Percentiles rank a stretch among this genome's conserved stretches.
These are phyloP conservation scores for Chlorella sp. DNA, from an alignment of 139 green algal species.

Conservation along the genomic window DNA sequence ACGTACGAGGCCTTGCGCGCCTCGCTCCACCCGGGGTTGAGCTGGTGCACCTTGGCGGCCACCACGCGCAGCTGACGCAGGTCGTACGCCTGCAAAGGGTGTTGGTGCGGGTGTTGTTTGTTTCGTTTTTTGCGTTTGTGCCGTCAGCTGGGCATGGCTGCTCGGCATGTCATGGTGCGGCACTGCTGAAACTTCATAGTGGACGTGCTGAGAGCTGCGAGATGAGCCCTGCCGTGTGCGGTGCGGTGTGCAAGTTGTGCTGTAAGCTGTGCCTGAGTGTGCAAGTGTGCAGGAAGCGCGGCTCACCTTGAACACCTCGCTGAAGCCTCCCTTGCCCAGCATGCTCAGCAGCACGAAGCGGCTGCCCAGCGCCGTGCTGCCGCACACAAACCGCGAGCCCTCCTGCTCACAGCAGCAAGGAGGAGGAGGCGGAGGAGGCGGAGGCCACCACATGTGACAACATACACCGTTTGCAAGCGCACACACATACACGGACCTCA, in stretches of 20 bases:
- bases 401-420: background rate
- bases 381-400: conserved; percentile 1
- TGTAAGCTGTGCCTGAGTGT: background rate
- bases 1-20: conserved; percentile 83
- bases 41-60: conserved; percentile 79
- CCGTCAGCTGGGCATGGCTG: background rate
- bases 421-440: background rate
- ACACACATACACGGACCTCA: too few species aligned
- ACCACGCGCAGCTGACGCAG: conserved; percentile 52
- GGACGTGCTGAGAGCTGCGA: too few species aligned
- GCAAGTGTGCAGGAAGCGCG: background rate
- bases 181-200: too few species aligned
- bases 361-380: conserved; percentile 40
- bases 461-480: too few species aligned
- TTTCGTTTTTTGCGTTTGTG: too few species aligned
- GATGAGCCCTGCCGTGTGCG: too few species aligned
- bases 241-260: too few species aligned
- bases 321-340: conserved; percentile 91
- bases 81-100: conserved; percentile 75
- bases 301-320: conserved; percentile 75
- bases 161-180: too few species aligned
- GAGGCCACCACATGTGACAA: too few species aligned
- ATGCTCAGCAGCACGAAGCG: conserved; percentile 82
- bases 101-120: too few species aligned
- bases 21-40: conserved; percentile 72